phyloP scores from a whole-genome alignment of 1,139 yeast species.

The Diutina catenulata region DNA sequence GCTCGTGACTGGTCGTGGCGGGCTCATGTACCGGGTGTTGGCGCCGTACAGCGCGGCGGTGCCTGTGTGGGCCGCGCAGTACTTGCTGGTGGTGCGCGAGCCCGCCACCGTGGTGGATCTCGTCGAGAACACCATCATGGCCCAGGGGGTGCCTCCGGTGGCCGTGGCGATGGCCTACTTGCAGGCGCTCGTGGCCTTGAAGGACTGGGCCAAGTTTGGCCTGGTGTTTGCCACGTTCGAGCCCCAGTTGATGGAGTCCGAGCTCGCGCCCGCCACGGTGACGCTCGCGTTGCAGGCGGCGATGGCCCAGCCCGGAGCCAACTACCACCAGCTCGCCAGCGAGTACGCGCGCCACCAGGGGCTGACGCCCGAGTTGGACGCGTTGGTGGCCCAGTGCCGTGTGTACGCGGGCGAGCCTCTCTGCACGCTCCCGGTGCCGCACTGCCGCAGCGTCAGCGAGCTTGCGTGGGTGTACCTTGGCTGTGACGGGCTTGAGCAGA shows the following conservation, averaged over 20 bases:
- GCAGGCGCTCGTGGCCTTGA: not conserved
- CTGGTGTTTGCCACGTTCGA: too few relatives aligned
- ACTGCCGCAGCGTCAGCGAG: not conserved
- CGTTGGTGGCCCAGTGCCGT: not conserved
- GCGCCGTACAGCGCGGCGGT: not conserved
- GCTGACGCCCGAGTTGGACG: too few relatives aligned
- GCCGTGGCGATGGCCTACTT: not conserved
- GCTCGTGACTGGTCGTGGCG: constrained; percentile 10
- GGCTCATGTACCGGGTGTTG: constrained; percentile 7
- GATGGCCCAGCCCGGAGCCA: not conserved
- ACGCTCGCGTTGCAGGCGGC: too few relatives aligned
- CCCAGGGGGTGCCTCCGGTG: not conserved
- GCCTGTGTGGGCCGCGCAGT: not conserved
- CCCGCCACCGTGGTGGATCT: not conserved
- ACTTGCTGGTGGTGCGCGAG: not conserved
- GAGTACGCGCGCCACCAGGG: too few relatives aligned
- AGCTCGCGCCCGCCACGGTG: too few relatives aligned
- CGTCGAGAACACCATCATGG: not conserved
- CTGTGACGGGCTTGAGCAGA: not conserved
- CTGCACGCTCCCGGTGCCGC: too few relatives aligned
- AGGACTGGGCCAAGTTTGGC: too few relatives aligned
- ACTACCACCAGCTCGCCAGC: too few relatives aligned
- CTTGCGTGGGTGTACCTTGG: not conserved
- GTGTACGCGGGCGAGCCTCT: not conserved
- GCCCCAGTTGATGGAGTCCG: too few relatives aligned